These are phyloP conservation scores for Saururus chinensis DNA, from an alignment of 164 flowering plant species.

Conservation along the genomic window DNA sequence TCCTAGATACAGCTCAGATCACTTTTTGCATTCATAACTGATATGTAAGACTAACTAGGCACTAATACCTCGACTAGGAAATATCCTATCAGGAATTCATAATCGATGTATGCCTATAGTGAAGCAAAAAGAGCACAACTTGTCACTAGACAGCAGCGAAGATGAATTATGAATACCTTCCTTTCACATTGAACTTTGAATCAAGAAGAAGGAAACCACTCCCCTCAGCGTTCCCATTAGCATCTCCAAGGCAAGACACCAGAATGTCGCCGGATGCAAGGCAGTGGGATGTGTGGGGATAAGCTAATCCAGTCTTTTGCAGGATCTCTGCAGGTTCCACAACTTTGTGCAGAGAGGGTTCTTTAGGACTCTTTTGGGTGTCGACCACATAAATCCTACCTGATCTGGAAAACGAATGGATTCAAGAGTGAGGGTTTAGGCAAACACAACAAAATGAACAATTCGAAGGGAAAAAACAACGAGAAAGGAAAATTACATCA, in stretches of 20 bases:
- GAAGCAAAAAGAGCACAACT: not conserved
- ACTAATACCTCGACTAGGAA: not conserved
- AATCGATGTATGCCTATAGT: not conserved
- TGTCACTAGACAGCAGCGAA: not conserved
- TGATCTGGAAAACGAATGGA: slow-evolving; percentile 43
- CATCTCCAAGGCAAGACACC: slow-evolving; percentile 94
- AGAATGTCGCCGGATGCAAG: slow-evolving; percentile 91
- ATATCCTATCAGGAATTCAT: not conserved
- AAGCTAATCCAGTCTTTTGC: slow-evolving; percentile 81
- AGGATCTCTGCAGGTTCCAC: slow-evolving; percentile 70
- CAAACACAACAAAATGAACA: not conserved
- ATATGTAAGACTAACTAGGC: no score
- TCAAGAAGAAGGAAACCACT: slow-evolving; percentile 96
- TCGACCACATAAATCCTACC: slow-evolving; percentile 87
- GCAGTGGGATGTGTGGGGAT: slow-evolving; percentile 96
- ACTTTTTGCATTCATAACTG: no score
- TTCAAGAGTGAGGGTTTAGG: no score
- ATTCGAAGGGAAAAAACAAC: not conserved
- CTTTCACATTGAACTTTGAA: slow-evolving; percentile 89
- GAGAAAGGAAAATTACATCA: slow-evolving; percentile 42
- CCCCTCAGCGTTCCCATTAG: slow-evolving; percentile 84
- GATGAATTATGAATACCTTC: slow-evolving; percentile 40
- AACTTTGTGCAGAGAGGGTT: slow-evolving; percentile 74
- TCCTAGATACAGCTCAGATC: no score
- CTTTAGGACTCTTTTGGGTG: slow-evolving; percentile 58